Conservation (phyloP, 371 early-diverging fungal species). For the Batkoa obscura region DNA sequence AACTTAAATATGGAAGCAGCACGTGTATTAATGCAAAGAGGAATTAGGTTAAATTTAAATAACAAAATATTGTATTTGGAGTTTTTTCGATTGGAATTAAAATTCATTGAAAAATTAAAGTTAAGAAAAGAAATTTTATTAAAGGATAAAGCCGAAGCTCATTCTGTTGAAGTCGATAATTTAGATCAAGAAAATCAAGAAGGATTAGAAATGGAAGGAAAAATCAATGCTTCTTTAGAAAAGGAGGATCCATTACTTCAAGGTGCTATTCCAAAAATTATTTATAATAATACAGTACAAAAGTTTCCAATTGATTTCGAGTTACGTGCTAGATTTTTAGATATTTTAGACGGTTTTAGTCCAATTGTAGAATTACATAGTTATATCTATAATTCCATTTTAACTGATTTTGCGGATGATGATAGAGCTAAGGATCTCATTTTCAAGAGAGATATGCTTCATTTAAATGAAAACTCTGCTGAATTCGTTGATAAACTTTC, state of each 20-base stretch:
- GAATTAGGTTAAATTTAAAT: slow-evolving; percentile 58
- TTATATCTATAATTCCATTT: neutral
- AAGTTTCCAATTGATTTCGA: neutral
- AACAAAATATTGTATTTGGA: slow-evolving; percentile 62
- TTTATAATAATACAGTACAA: neutral
- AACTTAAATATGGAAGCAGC: slow-evolving; percentile 67
- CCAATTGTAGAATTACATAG: neutral
- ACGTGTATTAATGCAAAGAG: slow-evolving; percentile 69
- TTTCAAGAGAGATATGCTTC: neutral
- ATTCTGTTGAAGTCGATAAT: slow-evolving; percentile 44
- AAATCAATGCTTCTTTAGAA: slow-evolving; percentile 13
- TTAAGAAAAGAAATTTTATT: slow-evolving; percentile 60
- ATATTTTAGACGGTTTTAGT: neutral
- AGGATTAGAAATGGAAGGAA: slow-evolving; percentile 26
- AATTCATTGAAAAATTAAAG: slow-evolving; percentile 73
- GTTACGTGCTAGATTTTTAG: neutral
- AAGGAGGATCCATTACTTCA: neutral
- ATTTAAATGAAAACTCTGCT: neutral
- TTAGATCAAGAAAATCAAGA: slow-evolving; percentile 30
- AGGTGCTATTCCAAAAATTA: neutral
- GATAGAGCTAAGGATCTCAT: neutral
- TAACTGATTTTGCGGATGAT: neutral
- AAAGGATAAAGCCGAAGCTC: slow-evolving; percentile 47
- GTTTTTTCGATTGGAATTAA: slow-evolving; percentile 77
- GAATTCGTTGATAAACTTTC: neutral